Base-by-base conservation (phyloP, 148 eudicot species). In the Spergularia marina region DNA sequence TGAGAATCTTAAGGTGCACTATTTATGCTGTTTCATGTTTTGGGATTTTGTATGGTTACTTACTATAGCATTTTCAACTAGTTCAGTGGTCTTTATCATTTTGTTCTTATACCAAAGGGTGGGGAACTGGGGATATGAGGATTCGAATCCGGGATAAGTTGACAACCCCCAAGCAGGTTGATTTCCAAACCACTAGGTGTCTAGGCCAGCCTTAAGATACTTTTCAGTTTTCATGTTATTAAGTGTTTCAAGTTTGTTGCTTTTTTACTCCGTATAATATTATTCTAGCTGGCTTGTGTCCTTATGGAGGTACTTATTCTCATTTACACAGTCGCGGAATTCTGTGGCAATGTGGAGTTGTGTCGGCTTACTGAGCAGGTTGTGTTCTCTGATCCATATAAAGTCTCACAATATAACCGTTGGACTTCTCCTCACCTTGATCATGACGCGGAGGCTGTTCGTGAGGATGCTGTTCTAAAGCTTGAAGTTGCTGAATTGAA, bases 331-430 rank as follows among this genome's bases (percentile, higher is more conserved):
- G 98, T 94, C 76, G 92, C 98, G 64, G 91, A 94, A 68, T 94
- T 72, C 84, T 94, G 97, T 76, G 96, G 91, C 66, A 92, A 94
- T 70, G 92, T 92, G 93, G 98, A 94, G 89, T 39, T 94, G 78
- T 86, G 97, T 84, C 87, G 97, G 83, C 98, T 81, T 58, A 94
- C 98, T 44, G 98, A 82, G 80, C 94, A 90, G 61, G 97, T 90
- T 76, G 94, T 92, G 56, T 94, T 94, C 86, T 94, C 98, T 75
- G 98, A 94, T 65, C 98, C 98, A 21, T 95, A 95, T 78, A 90
- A 87, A 74, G 85, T 90, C 36, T 90, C 98, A 70, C 70, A 89
- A 59, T 82, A 84, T 81, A 95, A 94, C 78, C 96, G 75, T 65
- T 89, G 95, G 83, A 94, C 97, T 77, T 83, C 97, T 78, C 98